phyloP scores from a whole-genome alignment of 176 grass and related monocot species.

The Oryza glumipatula region DNA sequence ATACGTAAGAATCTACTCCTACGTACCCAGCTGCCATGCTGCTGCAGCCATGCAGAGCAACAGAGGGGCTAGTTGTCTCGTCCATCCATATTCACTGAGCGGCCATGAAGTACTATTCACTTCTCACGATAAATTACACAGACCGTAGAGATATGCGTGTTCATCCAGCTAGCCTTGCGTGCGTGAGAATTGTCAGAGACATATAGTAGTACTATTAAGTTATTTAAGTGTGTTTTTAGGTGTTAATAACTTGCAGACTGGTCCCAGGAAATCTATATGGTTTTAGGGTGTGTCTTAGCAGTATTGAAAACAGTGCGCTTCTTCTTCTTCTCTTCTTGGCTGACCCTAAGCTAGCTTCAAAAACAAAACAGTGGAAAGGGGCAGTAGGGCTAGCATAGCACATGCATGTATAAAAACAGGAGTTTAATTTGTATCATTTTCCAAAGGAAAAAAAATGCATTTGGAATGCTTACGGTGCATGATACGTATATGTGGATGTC shows the following conservation, averaged over 20 bases:
- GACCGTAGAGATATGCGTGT: neutral
- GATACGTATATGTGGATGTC: neutral
- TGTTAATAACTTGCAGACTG: neutral
- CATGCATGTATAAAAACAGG: neutral
- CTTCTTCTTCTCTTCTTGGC: slow-evolving; percentile 30
- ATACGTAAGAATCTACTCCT: slow-evolving; percentile 22
- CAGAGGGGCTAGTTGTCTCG: neutral
- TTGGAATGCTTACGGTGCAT: slow-evolving; percentile 6
- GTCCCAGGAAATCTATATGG: slow-evolving; percentile 10
- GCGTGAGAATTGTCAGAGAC: neutral
- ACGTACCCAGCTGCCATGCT: neutral
- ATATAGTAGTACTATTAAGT: too few species aligned
- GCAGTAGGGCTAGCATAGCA: neutral
- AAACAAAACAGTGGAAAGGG: too few species aligned
- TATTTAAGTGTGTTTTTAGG: neutral
- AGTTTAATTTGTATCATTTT: neutral
- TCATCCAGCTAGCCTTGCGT: slow-evolving; percentile 3
- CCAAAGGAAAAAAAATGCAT: neutral
- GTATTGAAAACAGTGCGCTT: neutral
- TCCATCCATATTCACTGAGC: neutral
- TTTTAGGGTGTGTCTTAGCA: slow-evolving; percentile 4
- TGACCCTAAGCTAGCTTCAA: slow-evolving; percentile 2
- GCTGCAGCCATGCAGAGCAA: slow-evolving; percentile 10
- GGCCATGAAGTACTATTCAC: too few species aligned
- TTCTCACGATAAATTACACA: neutral